phyloP scores from a whole-genome alignment of 345 rosid species.

The Combretum micranthum region DNA sequence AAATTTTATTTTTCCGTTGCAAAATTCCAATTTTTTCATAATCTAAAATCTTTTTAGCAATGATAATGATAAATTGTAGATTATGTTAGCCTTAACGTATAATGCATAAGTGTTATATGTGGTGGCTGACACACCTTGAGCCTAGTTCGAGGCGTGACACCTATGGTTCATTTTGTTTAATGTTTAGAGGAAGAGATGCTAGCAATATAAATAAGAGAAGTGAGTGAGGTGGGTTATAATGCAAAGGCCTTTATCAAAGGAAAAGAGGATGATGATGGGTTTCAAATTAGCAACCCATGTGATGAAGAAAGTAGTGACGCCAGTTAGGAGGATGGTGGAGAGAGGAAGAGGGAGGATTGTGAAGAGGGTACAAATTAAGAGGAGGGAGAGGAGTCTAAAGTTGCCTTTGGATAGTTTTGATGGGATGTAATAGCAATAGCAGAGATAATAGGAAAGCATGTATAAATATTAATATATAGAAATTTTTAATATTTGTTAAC shows the following conservation, averaged over 20 bases:
- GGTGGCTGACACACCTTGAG: no score
- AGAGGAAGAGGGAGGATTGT: conserved; percentile 23
- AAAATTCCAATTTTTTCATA: no score
- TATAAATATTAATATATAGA: no score
- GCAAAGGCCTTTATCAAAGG: conserved; percentile 32
- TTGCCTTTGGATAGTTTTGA: conserved; percentile 22
- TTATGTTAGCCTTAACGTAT: no score
- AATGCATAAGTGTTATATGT: no score
- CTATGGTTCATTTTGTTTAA: neutral
- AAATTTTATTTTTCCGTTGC: no score
- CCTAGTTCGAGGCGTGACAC: no score
- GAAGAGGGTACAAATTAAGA: conserved; percentile 34
- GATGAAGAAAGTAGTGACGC: conserved; percentile 24
- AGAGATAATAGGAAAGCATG: no score
- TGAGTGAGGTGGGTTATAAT: conserved; percentile 8
- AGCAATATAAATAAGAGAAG: conserved; percentile 21
- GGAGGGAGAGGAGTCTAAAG: conserved; percentile 26
- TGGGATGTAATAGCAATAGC: conserved; percentile 23
- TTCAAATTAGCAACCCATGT: conserved; percentile 34
- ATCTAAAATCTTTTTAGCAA: no score
- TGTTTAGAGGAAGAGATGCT: conserved; percentile 28
- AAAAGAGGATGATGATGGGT: conserved; percentile 44
- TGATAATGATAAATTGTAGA: no score
- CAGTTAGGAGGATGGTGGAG: conserved; percentile 14
- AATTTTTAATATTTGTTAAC: no score